phyloP scores from a whole-genome alignment of 2,329 filamentous ascomycete genomes.

The Beauveria rudraprayagi region DNA sequence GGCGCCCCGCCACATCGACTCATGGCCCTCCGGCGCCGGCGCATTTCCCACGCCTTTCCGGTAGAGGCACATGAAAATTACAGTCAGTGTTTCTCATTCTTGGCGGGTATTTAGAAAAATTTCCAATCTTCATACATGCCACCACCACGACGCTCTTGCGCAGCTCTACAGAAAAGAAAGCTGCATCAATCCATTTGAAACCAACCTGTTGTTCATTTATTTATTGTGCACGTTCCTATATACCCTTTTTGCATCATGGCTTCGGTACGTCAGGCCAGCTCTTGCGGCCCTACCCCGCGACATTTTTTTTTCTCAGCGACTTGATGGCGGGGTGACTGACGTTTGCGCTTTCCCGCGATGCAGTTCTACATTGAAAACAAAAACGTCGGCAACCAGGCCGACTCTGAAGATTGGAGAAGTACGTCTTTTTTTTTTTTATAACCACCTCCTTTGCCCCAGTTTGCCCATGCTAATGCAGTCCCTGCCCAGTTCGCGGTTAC shows the following conservation, averaged over 20 bases:
- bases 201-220: neutral
- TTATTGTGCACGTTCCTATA: neutral
- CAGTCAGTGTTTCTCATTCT: neutral
- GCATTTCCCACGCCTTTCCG: neutral
- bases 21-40: conserved; percentile 7
- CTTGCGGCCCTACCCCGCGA: conserved; percentile 10
- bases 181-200: neutral
- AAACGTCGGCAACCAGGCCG: conserved; percentile 65
- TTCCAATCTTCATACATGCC: neutral
- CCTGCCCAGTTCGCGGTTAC: conserved; percentile 65
- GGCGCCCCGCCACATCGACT: conserved; percentile 5
- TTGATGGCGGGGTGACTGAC: conserved; percentile 22
- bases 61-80: neutral
- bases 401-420: conserved; percentile 80
- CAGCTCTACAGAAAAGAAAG: neutral
- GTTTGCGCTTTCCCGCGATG: conserved; percentile 4
- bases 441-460: too few relatives aligned
- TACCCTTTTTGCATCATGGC: conserved; percentile 3
- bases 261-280: conserved; percentile 13
- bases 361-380: conserved; percentile 73
- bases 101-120: neutral
- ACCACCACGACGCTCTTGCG: neutral
- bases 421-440: conserved; percentile 24
- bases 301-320: neutral
- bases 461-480: conserved; percentile 17